Evolutionary conservation across 2,329 filamentous ascomycete genomes (phyloP), one percentile per base, ranked within the genome.

Genomic region (Atkinsonella texensis): DNA sequence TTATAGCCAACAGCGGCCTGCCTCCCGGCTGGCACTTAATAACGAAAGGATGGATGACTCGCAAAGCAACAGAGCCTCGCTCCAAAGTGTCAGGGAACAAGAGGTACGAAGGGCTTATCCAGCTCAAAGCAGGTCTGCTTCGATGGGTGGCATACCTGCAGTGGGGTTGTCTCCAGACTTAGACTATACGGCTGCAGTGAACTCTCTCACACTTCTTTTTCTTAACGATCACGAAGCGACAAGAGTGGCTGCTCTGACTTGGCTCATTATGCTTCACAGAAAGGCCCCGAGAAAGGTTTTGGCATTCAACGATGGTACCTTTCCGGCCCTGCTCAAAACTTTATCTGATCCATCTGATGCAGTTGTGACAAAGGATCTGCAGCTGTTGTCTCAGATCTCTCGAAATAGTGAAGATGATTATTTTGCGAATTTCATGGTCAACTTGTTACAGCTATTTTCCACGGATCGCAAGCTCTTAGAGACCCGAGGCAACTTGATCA

Each of bases 341-440:
- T 76, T 98, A 0, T 97, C 91, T 0, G 93, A 98, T 66, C 89
- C 91, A 8, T 87, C 91, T 8, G 93, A 98, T 65, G 87, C 89
- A 17, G 93, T 98, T 7, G 94, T 98, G 1, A 97, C 89, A 4
- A 87, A 93, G 60, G 93, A 98, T 65, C 71, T 98, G 32, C 87
- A 97, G 56, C 75, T 98, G 15, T 76, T 98, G 2, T 97, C 91
- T 0, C 93, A 98, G 59, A 97, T 98, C 51, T 97, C 91, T 2
- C 83, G 86, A 57, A 95, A 96, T 60, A 97, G 89, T 63, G 93
- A 97, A 61, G 93, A 98, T 63, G 89, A 90, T 57, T 97, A 97
- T 68, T 98, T 98, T 64, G 85, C 88, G 1, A 95, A 91, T 23
- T 98, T 98, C 66, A 98, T 98, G 93, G 86, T 96, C 54, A 95